phyloP scores from a whole-genome alignment of 768 basidiomycete species.

The Tricholoma furcatifolium region DNA sequence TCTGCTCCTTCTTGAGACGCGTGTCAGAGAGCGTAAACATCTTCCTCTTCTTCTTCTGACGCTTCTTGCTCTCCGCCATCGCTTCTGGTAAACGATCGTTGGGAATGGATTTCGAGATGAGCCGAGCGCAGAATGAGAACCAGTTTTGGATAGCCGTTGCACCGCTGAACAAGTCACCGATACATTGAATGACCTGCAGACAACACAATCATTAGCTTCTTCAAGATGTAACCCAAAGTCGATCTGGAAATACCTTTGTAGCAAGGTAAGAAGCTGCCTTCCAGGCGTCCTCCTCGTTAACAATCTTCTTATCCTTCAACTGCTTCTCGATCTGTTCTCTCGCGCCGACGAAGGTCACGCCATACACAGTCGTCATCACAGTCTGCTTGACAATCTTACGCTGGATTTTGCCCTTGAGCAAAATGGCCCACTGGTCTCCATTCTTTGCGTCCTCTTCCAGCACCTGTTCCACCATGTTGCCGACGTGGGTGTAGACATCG shows the following conservation, averaged over 20 bases:
- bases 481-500: slow-evolving; percentile 94
- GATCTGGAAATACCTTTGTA: slow-evolving; percentile 50
- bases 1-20: slow-evolving; percentile 78
- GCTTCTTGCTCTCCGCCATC: slow-evolving; percentile 22
- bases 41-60: slow-evolving; percentile 9
- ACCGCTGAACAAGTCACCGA: slow-evolving; percentile 91
- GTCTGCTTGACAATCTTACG: slow-evolving; percentile 99
- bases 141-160: slow-evolving; percentile 90
- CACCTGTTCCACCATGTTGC: slow-evolving; percentile 74
- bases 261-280: slow-evolving; percentile 76
- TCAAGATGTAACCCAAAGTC: background rate
- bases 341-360: slow-evolving; percentile 94
- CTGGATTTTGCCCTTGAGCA: slow-evolving; percentile 76
- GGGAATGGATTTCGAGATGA: slow-evolving; percentile 87
- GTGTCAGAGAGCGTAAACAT: slow-evolving; percentile 25
- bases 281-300: slow-evolving; percentile 76
- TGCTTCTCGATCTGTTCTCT: slow-evolving; percentile 93
- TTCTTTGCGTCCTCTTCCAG: slow-evolving; percentile 55
- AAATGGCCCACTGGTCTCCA: slow-evolving; percentile 51
- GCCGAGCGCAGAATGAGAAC: slow-evolving; percentile 79
- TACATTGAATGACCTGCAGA: slow-evolving; percentile 67
- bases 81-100: slow-evolving; percentile 57
- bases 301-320: slow-evolving; percentile 70
- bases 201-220: background rate
- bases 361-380: slow-evolving; percentile 98